Percentiles rank a stretch among this genome's conserved stretches.
Conservation (phyloP, 345 rosid genomes). For the Eucalyptus victrix region DNA sequence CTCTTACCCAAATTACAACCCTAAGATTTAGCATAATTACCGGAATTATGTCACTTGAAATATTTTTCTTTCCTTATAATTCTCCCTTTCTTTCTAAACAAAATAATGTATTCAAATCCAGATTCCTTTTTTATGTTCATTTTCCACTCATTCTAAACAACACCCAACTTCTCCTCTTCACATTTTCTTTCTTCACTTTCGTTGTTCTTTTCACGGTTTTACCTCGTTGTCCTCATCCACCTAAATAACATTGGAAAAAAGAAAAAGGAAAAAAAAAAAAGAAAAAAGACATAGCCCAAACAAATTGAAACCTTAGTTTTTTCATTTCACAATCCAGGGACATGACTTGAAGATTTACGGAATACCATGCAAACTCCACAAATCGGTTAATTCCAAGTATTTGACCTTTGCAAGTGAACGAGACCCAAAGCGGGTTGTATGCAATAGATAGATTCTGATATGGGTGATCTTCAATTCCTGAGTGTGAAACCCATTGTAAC, state of each 20-base stretch:
- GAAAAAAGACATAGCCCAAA: background rate
- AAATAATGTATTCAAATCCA: background rate
- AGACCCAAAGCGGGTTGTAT: background rate
- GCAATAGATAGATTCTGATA: background rate
- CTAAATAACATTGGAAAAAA: background rate
- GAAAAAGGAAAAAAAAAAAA: accelerated
- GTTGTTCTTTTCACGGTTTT: background rate
- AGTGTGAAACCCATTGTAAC: background rate
- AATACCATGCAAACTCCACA: background rate
- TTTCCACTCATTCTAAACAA: background rate
- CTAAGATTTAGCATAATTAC: background rate
- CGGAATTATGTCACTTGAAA: background rate
- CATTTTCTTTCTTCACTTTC: background rate
- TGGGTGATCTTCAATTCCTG: background rate
- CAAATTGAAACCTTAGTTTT: background rate
- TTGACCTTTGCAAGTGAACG: background rate
- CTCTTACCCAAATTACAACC: background rate
- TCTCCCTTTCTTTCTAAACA: background rate
- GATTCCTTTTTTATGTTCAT: background rate
- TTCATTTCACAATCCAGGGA: background rate
- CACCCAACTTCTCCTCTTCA: background rate
- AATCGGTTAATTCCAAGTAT: background rate
- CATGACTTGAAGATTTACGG: background rate
- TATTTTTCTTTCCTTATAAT: background rate
- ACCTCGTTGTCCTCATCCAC: background rate